Evolutionary conservation across 2,329 filamentous ascomycete species (phyloP).

Genomic region (Ophiostoma quercus): DNA sequence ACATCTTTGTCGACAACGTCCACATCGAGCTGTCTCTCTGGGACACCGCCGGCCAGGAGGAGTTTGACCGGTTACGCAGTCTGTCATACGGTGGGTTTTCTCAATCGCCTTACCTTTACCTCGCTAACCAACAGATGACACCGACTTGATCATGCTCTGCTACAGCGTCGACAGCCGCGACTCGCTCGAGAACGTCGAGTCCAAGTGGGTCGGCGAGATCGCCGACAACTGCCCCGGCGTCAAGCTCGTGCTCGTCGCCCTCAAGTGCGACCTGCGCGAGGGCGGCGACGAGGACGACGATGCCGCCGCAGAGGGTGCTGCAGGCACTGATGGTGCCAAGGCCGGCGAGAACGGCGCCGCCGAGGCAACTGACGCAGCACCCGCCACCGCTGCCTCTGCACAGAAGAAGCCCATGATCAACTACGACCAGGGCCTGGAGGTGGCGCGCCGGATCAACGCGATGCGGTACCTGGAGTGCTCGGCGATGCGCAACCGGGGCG

Average conservation of each 20-base stretch:
- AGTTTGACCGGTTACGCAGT: constrained; percentile 93
- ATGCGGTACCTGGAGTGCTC: constrained; percentile 97
- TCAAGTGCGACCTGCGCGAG: constrained; percentile 95
- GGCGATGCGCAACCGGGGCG: constrained; percentile 93
- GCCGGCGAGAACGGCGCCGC: constrained; percentile 50
- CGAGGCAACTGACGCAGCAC: constrained; percentile 35
- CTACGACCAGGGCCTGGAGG: constrained; percentile 86
- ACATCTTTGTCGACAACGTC: constrained; percentile 96
- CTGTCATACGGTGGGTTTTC: constrained; percentile 80
- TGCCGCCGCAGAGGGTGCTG: constrained; percentile 43
- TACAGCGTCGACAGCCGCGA: constrained; percentile 96
- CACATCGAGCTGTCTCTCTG: constrained; percentile 97
- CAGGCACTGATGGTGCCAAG: constrained; percentile 23
- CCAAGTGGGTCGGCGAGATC: constrained; percentile 97
- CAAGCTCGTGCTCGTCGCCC: constrained; percentile 86
- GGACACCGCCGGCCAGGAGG: constrained; percentile 98
- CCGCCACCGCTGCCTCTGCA: constrained; percentile 27
- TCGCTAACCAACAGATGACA: constrained; percentile 57
- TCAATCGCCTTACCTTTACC: too few species aligned
- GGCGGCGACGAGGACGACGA: constrained; percentile 62
- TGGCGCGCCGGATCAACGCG: constrained; percentile 85
- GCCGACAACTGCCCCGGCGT: constrained; percentile 95
- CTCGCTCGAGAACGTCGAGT: constrained; percentile 95
- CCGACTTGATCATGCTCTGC: constrained; percentile 97
- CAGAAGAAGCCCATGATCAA: constrained; percentile 71